These are phyloP conservation scores for Medicago arabica DNA, from an alignment of 306 rosid species.

Conservation along the genomic window DNA sequence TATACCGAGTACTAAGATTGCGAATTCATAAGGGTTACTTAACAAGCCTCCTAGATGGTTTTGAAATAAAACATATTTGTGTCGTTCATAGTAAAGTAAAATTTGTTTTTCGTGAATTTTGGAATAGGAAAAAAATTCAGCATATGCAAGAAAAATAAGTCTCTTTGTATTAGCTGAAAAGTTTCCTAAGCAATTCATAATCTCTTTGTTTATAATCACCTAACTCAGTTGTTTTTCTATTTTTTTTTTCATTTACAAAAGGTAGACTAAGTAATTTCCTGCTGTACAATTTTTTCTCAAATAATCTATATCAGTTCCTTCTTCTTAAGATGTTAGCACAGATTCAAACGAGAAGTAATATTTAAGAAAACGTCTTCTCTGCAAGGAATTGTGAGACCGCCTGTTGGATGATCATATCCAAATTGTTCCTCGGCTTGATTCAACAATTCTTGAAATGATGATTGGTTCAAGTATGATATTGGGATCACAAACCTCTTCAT, in stretches of 20 bases:
- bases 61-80: too few relatives aligned
- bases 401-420: constrained; percentile 59
- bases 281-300: constrained; percentile 24
- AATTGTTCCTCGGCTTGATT: constrained; percentile 49
- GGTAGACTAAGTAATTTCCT: background rate
- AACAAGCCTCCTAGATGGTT: too few relatives aligned
- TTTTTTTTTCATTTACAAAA: background rate
- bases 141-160: too few relatives aligned
- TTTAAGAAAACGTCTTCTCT: constrained; percentile 36
- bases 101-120: too few relatives aligned
- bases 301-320: constrained; percentile 10
- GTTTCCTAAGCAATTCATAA: background rate
- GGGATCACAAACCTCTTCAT: constrained; percentile 52
- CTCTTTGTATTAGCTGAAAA: too few relatives aligned
- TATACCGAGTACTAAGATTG: too few relatives aligned
- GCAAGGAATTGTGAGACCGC: constrained; percentile 60
- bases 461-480: constrained; percentile 50
- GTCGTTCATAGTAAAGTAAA: too few relatives aligned
- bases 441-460: constrained; percentile 48
- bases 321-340: background rate
- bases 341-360: constrained; percentile 27
- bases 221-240: background rate
- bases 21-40: too few relatives aligned
- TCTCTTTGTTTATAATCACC: background rate
- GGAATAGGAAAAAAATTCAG: too few relatives aligned